Conservation (phyloP, 78 protist species). For the Planoprotostelium fungivorum region DNA sequence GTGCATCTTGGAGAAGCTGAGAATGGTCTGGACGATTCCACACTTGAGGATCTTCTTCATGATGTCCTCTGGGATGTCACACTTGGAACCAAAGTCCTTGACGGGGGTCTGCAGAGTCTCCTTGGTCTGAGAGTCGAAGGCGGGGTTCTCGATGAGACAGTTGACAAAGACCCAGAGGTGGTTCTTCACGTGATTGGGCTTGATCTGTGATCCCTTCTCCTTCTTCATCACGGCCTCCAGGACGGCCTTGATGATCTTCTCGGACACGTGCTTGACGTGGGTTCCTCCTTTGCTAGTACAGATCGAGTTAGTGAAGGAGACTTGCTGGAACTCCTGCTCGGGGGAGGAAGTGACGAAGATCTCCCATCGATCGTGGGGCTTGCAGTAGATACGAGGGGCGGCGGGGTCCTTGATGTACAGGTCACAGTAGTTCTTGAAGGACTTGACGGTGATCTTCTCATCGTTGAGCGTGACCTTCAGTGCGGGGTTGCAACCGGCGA, state of each 20-base stretch:
- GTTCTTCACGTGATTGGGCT: slow-evolving; percentile 74
- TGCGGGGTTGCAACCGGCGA: slow-evolving; percentile 82
- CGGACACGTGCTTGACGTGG: slow-evolving; percentile 87
- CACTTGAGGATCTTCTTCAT: slow-evolving; percentile 61
- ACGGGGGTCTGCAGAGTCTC: slow-evolving; percentile 78
- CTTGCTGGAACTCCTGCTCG: slow-evolving; percentile 46
- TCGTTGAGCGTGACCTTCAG: slow-evolving; percentile 41
- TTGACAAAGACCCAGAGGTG: slow-evolving; percentile 89
- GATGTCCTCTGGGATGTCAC: slow-evolving; percentile 65
- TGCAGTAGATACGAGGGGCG: background rate
- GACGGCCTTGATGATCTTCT: slow-evolving; percentile 43
- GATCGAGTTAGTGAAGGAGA: slow-evolving; percentile 95
- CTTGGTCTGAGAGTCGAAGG: slow-evolving; percentile 96
- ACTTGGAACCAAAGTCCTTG: slow-evolving; percentile 80
- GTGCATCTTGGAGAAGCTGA: slow-evolving; percentile 61
- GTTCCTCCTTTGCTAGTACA: slow-evolving; percentile 94
- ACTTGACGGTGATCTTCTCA: background rate
- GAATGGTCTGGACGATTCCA: slow-evolving; percentile 59
- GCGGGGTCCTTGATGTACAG: slow-evolving; percentile 20
- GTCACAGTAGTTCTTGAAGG: slow-evolving; percentile 77
- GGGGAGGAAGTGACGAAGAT: slow-evolving; percentile 14
- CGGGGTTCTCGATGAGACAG: slow-evolving; percentile 95
- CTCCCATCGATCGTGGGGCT: slow-evolving; percentile 53
- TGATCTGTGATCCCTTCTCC: slow-evolving; percentile 41
- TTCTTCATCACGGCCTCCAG: slow-evolving; percentile 20